A percentile compares a stretch with the other conserved stretches of the same genome.
Conservation (phyloP, 768 basidiomycete species). For the Suillus paluster region DNA sequence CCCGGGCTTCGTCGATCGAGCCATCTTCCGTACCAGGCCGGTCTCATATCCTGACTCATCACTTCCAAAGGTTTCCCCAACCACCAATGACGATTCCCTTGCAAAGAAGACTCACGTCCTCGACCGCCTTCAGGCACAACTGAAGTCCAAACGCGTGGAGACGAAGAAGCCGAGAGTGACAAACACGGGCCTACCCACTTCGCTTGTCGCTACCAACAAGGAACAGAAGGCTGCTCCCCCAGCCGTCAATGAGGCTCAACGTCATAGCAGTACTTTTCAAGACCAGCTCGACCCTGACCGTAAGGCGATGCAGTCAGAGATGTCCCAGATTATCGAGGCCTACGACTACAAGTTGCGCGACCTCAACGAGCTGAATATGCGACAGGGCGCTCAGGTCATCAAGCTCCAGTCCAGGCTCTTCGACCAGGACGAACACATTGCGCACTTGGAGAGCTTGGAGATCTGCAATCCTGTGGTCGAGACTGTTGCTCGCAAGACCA, state of each 20-base stretch:
- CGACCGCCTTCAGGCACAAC: neutral
- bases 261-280: neutral
- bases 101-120: neutral
- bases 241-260: neutral
- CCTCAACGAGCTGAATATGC: neutral
- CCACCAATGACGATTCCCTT: neutral
- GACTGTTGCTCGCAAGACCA: neutral
- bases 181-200: neutral
- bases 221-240: neutral
- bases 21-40: neutral
- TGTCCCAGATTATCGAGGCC: neutral
- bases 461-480: neutral
- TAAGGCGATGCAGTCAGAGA: neutral
- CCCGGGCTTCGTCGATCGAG: conserved; percentile 4
- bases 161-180: neutral
- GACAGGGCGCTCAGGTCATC: neutral
- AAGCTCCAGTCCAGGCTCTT: conserved; percentile 1
- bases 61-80: neutral
- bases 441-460: neutral
- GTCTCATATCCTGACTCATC: neutral
- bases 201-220: neutral
- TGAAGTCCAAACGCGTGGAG: neutral
- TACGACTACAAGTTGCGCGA: neutral
- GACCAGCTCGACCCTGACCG: neutral
- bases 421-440: neutral